Base-by-base conservation (phyloP, 257 asterid genomes). In the Eustoma russellianum region DNA sequence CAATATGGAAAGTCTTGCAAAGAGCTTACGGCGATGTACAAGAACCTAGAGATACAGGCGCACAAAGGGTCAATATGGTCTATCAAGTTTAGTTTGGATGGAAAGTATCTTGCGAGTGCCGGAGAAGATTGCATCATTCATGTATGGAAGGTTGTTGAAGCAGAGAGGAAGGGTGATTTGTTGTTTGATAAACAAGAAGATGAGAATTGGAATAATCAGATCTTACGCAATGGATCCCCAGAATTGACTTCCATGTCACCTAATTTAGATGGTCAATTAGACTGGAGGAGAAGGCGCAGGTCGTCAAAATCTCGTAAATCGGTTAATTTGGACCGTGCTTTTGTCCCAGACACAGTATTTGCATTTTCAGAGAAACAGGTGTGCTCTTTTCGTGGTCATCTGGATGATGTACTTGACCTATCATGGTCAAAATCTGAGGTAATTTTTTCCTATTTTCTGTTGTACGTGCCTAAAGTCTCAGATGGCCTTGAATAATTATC, bases 361-460 rank as follows among this genome's bases (percentile, higher is more conserved):
- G 67, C 88, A 47, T 90, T 92, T 56, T 69, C 86, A 33, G 98
- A 92, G 55, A 85, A 85, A 71, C 95, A 95, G 17, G 56, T 73
- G 12, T 79, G 94, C 68, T 88, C 97, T 59, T 83, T 92, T 57
- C 77, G 69, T 62, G 98, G 98, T 53, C 98, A 92, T 75, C 61
- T 65, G 63, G 86, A 81, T 70, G 97, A 79, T 69, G 94, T 92
- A 46, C 79, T 92, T 66, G 95, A 92, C 75, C 85, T 92, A 57
- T 92, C 98, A 13, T 92, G 98, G 98, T 92, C 98, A 71, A 92
- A 92, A 73, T 88, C 95, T 69, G 91, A 88, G 90, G 98, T 92
- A 62, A 74, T 87, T 60, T 64, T 46, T 44, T 40, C 12, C 12
- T 38, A 8, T 38, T 38, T 38, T 11, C 12, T 38, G 1, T 4